Base-by-base conservation (phyloP, 78 protist species). In the Trichosphaerium sp. region DNA sequence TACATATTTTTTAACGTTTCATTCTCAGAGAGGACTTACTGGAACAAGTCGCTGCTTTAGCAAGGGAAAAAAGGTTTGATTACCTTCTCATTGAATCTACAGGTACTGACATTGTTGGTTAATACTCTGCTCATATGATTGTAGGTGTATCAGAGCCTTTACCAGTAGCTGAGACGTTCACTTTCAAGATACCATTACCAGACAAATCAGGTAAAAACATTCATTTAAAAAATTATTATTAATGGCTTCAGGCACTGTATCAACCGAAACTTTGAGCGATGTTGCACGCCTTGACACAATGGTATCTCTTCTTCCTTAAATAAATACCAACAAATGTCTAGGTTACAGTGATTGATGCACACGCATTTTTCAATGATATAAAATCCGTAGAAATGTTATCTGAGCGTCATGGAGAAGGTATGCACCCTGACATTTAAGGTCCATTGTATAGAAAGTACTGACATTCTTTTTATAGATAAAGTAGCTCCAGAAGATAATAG, bases 1-100 rank as follows among this genome's bases (percentile, higher is more conserved):
- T n/a, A n/a, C n/a, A n/a, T n/a, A n/a, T n/a, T n/a, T n/a, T n/a
- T n/a, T n/a, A n/a, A n/a, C n/a, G n/a, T n/a, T n/a, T n/a, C n/a
- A n/a, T n/a, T n/a, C n/a, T n/a, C n/a, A 66, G 90, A 14, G 91
- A 81, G 38, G 97, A 92, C 52, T 82, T 92, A 29, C 80, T 90
- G 23, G 32, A 52, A 14, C 86, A 81, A 34, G 58, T 92, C 28
- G n/a, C 47, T 1, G n/a, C 68, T 54, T 59, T 77, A 23, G 83
- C 83, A 3, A 77, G 63, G 32, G 43, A 40, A 35, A 34, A 29
- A 10, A 77, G 32, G 42, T 77, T 77, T 47, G 83, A 77, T 59
- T 77, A 77, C 41, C 42, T 77, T 42, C 18, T 77, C 6, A 69
- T 77, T 39, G 83, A 77, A 49, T 26, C 48, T 0, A 39, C 64